Percentiles rank a stretch among this genome's conserved stretches.
Conservation (phyloP, 148 eudicot species). For the Oxyria digyna region DNA sequence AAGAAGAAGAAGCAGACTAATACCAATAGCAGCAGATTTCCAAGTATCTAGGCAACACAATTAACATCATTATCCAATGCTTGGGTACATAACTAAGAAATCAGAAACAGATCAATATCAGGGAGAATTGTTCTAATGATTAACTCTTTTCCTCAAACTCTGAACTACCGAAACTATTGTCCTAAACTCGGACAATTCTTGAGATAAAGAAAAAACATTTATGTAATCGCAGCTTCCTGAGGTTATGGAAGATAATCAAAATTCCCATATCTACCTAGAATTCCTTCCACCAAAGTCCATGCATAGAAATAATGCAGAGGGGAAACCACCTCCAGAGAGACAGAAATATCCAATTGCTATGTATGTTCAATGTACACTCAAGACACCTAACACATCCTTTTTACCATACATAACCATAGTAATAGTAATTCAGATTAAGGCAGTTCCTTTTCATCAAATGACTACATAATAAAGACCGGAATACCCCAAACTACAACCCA, state of each 20-base stretch:
- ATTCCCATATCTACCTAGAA: not conserved
- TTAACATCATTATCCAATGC: not conserved
- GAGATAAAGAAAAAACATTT: not conserved
- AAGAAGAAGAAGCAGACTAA: not conserved
- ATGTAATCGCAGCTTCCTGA: not conserved
- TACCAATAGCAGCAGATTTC: not conserved
- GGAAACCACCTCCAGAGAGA: not conserved
- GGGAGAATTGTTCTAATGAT: not conserved
- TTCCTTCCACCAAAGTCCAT: not conserved
- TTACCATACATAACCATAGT: not conserved
- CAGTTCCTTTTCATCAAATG: not conserved
- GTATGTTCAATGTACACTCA: not conserved
- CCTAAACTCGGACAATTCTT: not conserved
- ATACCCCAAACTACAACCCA: slow-evolving; percentile 2
- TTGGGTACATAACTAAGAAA: not conserved
- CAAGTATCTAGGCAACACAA: not conserved
- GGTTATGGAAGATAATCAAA: not conserved
- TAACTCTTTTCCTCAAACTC: not conserved
- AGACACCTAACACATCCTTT: not conserved
- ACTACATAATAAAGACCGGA: not conserved
- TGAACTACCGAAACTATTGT: not conserved
- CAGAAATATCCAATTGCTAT: not conserved
- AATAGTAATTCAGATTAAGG: not conserved
- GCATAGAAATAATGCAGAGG: not conserved
- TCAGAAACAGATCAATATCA: not conserved